Evolutionary conservation across 2,329 filamentous ascomycete genomes (phyloP).

Genomic region (Neofusicoccum parvum): DNA sequence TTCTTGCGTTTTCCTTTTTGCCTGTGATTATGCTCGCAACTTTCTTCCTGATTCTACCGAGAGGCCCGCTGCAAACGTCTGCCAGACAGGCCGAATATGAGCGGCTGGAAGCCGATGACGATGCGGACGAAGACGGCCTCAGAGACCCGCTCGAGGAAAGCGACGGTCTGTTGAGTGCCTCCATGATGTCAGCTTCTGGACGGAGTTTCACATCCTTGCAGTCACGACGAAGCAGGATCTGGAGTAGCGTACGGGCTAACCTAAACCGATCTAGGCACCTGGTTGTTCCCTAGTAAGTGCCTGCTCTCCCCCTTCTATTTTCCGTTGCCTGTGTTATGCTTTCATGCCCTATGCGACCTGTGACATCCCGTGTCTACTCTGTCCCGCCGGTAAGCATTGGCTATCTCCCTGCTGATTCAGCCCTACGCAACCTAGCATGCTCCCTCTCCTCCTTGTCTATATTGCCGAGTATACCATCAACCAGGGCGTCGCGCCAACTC

Average conservation of each 20-base stretch:
- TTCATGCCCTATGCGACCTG: background rate
- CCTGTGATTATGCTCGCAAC: constrained; percentile 80
- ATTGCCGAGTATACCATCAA: constrained; percentile 98
- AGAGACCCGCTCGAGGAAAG: constrained; percentile 25
- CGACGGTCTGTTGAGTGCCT: constrained; percentile 39
- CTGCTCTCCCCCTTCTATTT: constrained; percentile 17
- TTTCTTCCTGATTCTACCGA: constrained; percentile 82
- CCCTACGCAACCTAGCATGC: constrained; percentile 61
- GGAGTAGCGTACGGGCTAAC: constrained; percentile 48
- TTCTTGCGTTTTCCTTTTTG: constrained; percentile 77
- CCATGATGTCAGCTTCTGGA: constrained; percentile 35
- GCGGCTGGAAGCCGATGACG: constrained; percentile 47
- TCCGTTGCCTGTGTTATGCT: background rate
- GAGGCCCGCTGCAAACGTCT: constrained; percentile 60
- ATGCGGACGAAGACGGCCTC: constrained; percentile 39
- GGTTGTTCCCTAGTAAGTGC: constrained; percentile 68
- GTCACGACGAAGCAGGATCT: constrained; percentile 25
- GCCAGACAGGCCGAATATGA: constrained; percentile 56
- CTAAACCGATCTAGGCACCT: constrained; percentile 69
- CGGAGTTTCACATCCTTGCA: constrained; percentile 30
- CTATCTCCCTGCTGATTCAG: background rate
- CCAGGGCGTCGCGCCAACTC: constrained; percentile 85
- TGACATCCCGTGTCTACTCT: background rate
- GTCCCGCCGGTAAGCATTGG: background rate
- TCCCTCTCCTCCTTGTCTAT: constrained; percentile 89